phyloP scores from a whole-genome alignment of 768 basidiomycete species.

The Holtermanniella nyarrowii region DNA sequence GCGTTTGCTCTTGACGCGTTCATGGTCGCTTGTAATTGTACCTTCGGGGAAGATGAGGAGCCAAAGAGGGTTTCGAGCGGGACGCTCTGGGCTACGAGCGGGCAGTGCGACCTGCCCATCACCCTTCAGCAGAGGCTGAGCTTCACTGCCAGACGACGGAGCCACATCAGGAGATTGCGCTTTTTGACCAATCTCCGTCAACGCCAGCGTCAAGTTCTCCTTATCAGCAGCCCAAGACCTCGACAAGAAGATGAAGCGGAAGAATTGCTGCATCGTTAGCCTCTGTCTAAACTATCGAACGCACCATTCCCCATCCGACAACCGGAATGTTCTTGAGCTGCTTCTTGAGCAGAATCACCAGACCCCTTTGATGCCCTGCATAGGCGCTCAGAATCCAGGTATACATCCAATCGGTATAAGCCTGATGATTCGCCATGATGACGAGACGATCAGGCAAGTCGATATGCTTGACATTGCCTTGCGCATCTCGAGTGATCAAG shows the following conservation, averaged over 20 bases:
- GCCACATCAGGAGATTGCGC: slow-evolving; percentile 12
- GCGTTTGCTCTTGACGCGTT: slow-evolving; percentile 70
- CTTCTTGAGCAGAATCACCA: slow-evolving; percentile 88
- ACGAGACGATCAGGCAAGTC: slow-evolving; percentile 70
- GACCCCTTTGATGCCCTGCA: slow-evolving; percentile 47
- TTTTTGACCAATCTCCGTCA: slow-evolving; percentile 56
- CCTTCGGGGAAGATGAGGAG: slow-evolving; percentile 93
- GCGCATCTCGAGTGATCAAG: slow-evolving; percentile 51
- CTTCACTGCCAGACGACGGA: not conserved
- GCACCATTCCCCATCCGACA: slow-evolving; percentile 64
- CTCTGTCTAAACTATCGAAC: slow-evolving; percentile 5
- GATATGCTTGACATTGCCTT: slow-evolving; percentile 53
- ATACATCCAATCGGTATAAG: slow-evolving; percentile 53
- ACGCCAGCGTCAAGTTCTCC: slow-evolving; percentile 53
- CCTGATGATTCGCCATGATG: slow-evolving; percentile 78
- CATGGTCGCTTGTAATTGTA: slow-evolving; percentile 78
- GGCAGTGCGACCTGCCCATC: not conserved
- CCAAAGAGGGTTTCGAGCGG: slow-evolving; percentile 50
- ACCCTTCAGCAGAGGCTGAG: slow-evolving; percentile 2
- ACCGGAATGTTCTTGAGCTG: slow-evolving; percentile 77
- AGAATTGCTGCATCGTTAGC: slow-evolving; percentile 64
- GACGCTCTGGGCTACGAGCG: not conserved
- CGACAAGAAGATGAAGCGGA: slow-evolving; percentile 82
- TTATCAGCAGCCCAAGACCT: slow-evolving; percentile 84
- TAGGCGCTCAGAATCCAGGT: slow-evolving; percentile 46